Percentiles rank a stretch among this genome's conserved stretches.
These are phyloP conservation scores for Eragrostis curvula DNA, from an alignment of 176 grass and related monocot species.

Conservation along the genomic window DNA sequence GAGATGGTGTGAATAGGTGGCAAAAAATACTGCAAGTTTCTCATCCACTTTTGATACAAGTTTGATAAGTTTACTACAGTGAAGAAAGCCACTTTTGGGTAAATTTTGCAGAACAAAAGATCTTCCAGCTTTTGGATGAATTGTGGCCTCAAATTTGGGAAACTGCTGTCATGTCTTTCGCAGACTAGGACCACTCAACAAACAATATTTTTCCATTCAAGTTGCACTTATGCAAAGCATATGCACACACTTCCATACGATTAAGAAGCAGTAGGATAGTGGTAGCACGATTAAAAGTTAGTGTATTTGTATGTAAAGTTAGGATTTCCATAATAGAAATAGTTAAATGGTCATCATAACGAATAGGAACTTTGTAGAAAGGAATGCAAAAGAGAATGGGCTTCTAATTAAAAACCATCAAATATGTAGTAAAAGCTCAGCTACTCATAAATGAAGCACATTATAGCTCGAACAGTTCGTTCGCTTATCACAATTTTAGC, in stretches of 20 bases:
- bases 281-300: not conserved
- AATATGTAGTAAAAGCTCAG: not conserved
- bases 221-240: not conserved
- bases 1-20: not conserved
- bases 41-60: not conserved
- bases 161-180: not conserved
- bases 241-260: constrained; percentile 4
- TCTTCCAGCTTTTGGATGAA: not conserved
- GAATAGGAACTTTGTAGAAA: not conserved
- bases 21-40: not conserved
- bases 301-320: not conserved
- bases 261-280: not conserved
- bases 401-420: not conserved
- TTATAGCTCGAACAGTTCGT: not conserved
- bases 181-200: not conserved
- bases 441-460: not conserved
- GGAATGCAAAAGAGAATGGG: not conserved
- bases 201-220: not conserved
- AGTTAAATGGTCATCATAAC: not conserved
- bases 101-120: not conserved
- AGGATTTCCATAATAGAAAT: not conserved
- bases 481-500: not conserved
- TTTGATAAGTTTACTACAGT: not conserved
- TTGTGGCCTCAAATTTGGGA: not conserved
- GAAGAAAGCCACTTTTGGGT: not conserved